Evolutionary conservation across 1,284 basidiomycete genomes (phyloP).

Genomic region (Ustilago shanxiensis): DNA sequence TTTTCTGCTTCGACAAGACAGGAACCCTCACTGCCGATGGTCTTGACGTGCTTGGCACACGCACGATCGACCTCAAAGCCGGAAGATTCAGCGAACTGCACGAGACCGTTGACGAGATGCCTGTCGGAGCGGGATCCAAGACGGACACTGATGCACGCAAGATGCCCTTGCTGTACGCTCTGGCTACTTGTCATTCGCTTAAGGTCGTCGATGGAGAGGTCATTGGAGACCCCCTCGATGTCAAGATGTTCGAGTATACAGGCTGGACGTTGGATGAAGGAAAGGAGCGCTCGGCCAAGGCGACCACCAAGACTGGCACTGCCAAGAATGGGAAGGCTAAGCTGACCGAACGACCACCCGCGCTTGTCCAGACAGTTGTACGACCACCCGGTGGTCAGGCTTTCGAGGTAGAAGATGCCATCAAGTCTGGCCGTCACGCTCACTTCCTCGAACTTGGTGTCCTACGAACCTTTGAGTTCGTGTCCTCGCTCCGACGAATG

Average conservation of each 20-base stretch:
- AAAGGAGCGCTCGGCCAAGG: slow-evolving; percentile 58
- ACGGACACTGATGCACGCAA: slow-evolving; percentile 75
- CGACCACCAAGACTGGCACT: slow-evolving; percentile 61
- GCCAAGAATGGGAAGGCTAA: slow-evolving; percentile 66
- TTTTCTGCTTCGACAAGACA: slow-evolving; percentile 99
- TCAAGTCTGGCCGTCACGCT: slow-evolving; percentile 85
- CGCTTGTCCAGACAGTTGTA: slow-evolving; percentile 96
- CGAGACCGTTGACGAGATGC: slow-evolving; percentile 87
- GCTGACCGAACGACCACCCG: slow-evolving; percentile 80
- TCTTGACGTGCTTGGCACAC: slow-evolving; percentile 83
- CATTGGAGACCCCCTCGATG: slow-evolving; percentile 95
- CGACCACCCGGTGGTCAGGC: slow-evolving; percentile 89
- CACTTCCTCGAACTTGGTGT: slow-evolving; percentile 94
- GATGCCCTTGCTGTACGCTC: slow-evolving; percentile 87
- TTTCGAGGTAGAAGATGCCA: slow-evolving; percentile 91
- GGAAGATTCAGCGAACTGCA: slow-evolving; percentile 91
- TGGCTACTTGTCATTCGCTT: slow-evolving; percentile 95
- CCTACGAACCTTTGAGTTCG: slow-evolving; percentile 96
- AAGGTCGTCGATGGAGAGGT: slow-evolving; percentile 90
- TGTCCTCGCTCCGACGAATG: slow-evolving; percentile 92
- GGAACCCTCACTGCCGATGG: slow-evolving; percentile 99
- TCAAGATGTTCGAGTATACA: slow-evolving; percentile 90
- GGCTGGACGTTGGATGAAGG: slow-evolving; percentile 95
- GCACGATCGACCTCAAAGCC: slow-evolving; percentile 64
- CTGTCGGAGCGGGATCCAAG: slow-evolving; percentile 71